Percentiles rank a stretch among this genome's conserved stretches.
Conservation (phyloP, 768 basidiomycete genomes). For the Tylopilus sp. region DNA sequence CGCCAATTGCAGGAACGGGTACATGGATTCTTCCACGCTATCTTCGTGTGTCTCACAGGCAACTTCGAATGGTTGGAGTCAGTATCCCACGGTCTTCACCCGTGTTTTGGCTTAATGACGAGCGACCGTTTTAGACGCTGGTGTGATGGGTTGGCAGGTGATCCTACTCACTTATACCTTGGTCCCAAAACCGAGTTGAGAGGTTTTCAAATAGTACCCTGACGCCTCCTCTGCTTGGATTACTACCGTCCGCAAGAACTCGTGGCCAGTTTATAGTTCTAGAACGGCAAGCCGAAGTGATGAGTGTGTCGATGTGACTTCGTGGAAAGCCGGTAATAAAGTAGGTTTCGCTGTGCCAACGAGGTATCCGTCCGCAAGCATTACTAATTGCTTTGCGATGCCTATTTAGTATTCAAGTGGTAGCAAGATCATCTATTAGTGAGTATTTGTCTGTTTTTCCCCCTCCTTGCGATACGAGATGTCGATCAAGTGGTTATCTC, state of each 20-base stretch:
- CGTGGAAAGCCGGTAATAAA: slow-evolving; percentile 37
- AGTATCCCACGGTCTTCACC: slow-evolving; percentile 22
- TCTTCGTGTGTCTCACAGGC: slow-evolving; percentile 62
- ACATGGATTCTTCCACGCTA: slow-evolving; percentile 53
- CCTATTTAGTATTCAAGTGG: slow-evolving; percentile 39
- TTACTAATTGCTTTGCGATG: background rate
- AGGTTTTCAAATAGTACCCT: slow-evolving; percentile 31
- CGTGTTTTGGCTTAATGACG: background rate
- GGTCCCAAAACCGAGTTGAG: background rate
- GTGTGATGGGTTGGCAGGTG: slow-evolving; percentile 41
- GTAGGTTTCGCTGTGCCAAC: slow-evolving; percentile 26
- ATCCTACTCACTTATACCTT: background rate
- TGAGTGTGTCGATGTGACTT: slow-evolving; percentile 37
- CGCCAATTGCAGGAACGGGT: slow-evolving; percentile 52
- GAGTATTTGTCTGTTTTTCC: slow-evolving; percentile 8
- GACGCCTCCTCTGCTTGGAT: slow-evolving; percentile 39
- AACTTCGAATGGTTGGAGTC: slow-evolving; percentile 62
- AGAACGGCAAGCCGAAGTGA: background rate
- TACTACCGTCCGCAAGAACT: slow-evolving; percentile 32
- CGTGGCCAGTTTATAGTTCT: slow-evolving; percentile 32
- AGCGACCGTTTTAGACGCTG: slow-evolving; percentile 25
- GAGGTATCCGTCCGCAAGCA: background rate
- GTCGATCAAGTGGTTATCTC: slow-evolving; percentile 35
- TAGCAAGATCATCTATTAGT: slow-evolving; percentile 39
- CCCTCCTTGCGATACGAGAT: background rate